Percentiles rank a stretch among this genome's conserved stretches.
Conservation (phyloP, 495 filamentous ascomycete species). For the Daldinia bambusicola region DNA sequence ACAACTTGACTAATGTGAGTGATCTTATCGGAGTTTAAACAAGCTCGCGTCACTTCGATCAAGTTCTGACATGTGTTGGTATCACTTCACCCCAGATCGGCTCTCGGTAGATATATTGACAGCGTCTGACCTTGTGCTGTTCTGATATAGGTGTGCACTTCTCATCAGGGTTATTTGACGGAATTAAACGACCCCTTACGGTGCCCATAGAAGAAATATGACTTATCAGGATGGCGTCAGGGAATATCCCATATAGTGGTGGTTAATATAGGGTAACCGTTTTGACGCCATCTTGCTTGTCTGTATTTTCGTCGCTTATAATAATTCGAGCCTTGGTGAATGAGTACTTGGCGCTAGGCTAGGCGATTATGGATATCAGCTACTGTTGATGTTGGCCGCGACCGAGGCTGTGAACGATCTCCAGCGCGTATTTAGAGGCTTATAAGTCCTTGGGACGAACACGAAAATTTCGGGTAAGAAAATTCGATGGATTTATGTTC, state of each 20-base stretch:
- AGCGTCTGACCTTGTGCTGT: background rate
- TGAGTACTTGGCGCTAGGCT: background rate
- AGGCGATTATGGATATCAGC: background rate
- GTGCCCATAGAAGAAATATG: background rate
- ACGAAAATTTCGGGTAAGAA: conserved; percentile 1
- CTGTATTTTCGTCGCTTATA: background rate
- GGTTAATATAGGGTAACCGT: too few relatives aligned
- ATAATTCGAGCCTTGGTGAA: background rate
- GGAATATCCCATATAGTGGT: too few relatives aligned
- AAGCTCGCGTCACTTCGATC: background rate
- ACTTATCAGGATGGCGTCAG: background rate
- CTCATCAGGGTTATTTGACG: background rate
- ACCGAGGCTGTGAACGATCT: conserved; percentile 17
- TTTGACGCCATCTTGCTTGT: background rate
- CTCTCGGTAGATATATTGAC: background rate
- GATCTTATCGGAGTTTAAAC: conserved; percentile 10
- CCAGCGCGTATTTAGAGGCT: conserved; percentile 19
- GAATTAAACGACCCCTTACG: background rate
- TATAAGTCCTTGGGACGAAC: conserved; percentile 1
- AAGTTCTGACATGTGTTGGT: conserved; percentile 14
- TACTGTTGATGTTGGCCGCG: background rate
- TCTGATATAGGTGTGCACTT: background rate
- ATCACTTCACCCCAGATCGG: conserved; percentile 22
- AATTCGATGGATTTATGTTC: background rate
- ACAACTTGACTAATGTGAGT: conserved; percentile 14